Evolutionary conservation across 129 eudicot genomes (phyloP).

Genomic region (Pulicaria dysenterica): DNA sequence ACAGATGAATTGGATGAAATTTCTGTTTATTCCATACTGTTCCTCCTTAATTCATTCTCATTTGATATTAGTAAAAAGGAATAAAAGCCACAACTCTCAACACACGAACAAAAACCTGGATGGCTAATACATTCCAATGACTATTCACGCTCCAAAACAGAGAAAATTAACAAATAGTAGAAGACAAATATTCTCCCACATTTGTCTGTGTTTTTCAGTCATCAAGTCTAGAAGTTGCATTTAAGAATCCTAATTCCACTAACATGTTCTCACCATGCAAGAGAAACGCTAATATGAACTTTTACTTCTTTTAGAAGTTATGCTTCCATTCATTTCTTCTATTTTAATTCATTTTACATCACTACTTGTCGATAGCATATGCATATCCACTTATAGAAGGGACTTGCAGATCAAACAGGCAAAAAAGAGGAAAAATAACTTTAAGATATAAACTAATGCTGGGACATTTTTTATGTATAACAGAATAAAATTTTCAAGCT

Average conservation of each 20-base stretch:
- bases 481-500: neutral
- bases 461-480: neutral
- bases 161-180: slow-evolving; percentile 6
- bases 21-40: too few species aligned
- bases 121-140: slow-evolving; percentile 12
- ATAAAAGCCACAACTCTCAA: too few species aligned
- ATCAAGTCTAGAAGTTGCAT: slow-evolving; percentile 10
- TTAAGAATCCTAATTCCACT: neutral
- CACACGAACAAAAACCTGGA: neutral
- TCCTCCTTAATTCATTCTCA: too few species aligned
- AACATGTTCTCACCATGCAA: slow-evolving; percentile 19
- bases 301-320: neutral
- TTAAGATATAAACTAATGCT: neutral
- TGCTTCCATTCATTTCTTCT: neutral
- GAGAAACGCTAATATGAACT: slow-evolving; percentile 18
- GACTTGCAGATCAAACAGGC: neutral
- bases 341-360: neutral
- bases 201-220: neutral
- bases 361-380: neutral
- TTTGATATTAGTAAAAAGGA: too few species aligned
- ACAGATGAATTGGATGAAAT: too few species aligned
- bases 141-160: neutral
- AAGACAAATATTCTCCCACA: neutral
- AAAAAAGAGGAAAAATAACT: neutral
- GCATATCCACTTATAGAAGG: neutral